phyloP scores from a whole-genome alignment of 148 eudicot genomes.

The Nyssa sinensis region DNA sequence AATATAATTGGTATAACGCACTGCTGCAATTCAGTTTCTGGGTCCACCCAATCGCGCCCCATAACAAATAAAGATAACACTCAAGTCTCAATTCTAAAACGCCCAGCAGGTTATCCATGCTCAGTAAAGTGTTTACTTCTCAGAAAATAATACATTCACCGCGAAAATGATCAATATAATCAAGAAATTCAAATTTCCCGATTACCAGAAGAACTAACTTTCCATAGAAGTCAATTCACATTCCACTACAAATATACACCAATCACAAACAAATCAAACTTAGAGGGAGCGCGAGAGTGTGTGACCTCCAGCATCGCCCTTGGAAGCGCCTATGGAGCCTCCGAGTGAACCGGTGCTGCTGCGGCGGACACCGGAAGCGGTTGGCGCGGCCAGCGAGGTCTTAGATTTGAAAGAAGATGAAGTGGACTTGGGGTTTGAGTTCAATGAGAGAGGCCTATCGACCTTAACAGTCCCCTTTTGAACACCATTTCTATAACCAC shows the following conservation, averaged over 20 bases:
- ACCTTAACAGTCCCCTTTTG: conserved; percentile 24
- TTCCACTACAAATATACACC: not conserved
- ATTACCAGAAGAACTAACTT: not conserved
- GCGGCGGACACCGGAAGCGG: conserved; percentile 50
- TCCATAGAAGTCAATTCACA: not conserved
- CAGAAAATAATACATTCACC: not conserved
- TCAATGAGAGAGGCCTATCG: conserved; percentile 26
- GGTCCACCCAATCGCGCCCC: not conserved
- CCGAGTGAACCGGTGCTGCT: conserved; percentile 48
- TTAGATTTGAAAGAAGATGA: conserved; percentile 60
- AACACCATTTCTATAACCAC: conserved; percentile 34
- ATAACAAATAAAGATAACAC: not conserved
- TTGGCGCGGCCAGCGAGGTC: conserved; percentile 12
- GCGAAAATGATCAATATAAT: not conserved
- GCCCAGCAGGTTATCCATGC: not conserved
- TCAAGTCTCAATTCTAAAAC: not conserved
- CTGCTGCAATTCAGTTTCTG: not conserved
- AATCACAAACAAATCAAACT: not conserved
- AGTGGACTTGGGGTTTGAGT: conserved; percentile 36
- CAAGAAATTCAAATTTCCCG: not conserved
- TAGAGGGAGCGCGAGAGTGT: not conserved
- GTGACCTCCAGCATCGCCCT: conserved; percentile 38
- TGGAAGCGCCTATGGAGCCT: conserved; percentile 20
- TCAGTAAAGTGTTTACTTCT: not conserved
- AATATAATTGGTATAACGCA: not conserved